phyloP scores from a whole-genome alignment of 225 moss, liverwort and hornwort genomes.

The Bryoerythrophyllum caledonicum region DNA sequence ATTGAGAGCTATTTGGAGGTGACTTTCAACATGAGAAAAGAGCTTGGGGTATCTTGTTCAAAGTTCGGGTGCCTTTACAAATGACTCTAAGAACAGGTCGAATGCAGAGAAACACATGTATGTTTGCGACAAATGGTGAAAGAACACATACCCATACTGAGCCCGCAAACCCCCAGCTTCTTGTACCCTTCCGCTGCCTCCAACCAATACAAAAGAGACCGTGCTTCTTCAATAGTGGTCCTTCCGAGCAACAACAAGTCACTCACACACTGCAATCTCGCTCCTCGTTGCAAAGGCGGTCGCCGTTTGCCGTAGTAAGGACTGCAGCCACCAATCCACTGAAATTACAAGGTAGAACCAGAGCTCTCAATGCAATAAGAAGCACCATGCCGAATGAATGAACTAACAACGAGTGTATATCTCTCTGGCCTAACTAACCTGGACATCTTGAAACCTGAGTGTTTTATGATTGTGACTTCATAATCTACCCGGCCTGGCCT shows the following conservation, averaged over 20 bases:
- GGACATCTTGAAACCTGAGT: too few species aligned
- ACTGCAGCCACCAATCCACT: slow-evolving; percentile 62
- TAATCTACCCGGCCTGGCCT: slow-evolving; percentile 23
- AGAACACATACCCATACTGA: slow-evolving; percentile 69
- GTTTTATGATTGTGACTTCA: slow-evolving; percentile 16
- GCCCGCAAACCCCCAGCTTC: slow-evolving; percentile 80
- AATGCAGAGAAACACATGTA: not conserved
- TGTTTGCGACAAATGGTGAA: not conserved
- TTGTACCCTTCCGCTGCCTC: slow-evolving; percentile 54
- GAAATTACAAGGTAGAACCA: not conserved
- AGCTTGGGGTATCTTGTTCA: too few species aligned
- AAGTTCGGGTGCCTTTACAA: too few species aligned
- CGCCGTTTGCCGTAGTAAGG: slow-evolving; percentile 80
- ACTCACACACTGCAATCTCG: slow-evolving; percentile 80
- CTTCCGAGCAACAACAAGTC: slow-evolving; percentile 77
- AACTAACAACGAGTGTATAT: not conserved
- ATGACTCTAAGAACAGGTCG: not conserved
- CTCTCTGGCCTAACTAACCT: slow-evolving; percentile 14
- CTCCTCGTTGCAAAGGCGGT: slow-evolving; percentile 67
- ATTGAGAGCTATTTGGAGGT: too few species aligned
- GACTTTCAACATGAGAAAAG: too few species aligned
- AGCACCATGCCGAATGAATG: not conserved
- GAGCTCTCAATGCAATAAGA: not conserved
- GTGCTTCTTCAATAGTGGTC: slow-evolving; percentile 81
- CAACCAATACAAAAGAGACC: slow-evolving; percentile 72